These are phyloP conservation scores for Colletotrichum chlorophyti DNA, from an alignment of 2,329 filamentous ascomycete species.

Conservation along the genomic window DNA sequence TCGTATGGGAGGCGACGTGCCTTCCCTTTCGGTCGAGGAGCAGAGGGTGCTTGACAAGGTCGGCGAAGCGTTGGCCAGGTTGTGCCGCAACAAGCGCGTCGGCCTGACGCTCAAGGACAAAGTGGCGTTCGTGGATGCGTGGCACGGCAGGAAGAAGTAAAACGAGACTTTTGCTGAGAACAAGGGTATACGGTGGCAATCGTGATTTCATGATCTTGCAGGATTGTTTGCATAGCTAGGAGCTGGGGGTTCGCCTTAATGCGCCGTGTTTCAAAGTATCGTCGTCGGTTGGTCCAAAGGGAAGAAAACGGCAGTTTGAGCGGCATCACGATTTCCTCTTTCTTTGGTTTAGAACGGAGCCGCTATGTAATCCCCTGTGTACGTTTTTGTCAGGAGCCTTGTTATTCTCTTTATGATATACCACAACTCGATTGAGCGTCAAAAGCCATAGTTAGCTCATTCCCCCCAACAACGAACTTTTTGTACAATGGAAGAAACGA, in stretches of 20 bases:
- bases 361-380: neutral
- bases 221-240: constrained; percentile 32
- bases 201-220: neutral
- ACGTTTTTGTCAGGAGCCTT: too few relatives aligned
- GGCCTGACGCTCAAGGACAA: constrained; percentile 86
- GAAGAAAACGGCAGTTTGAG: neutral
- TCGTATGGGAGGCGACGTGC: constrained; percentile 36
- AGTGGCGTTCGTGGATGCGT: constrained; percentile 78
- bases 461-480: neutral
- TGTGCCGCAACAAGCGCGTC: constrained; percentile 89
- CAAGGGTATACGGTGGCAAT: constrained; percentile 16
- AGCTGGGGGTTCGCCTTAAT: constrained; percentile 19
- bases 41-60: constrained; percentile 77
- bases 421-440: constrained; percentile 1
- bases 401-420: too few relatives aligned
- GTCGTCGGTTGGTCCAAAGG: neutral
- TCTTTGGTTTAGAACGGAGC: neutral
- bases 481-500: neutral
- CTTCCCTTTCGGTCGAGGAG: constrained; percentile 60
- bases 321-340: too few relatives aligned
- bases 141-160: constrained; percentile 48
- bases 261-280: constrained; percentile 11
- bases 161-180: too few relatives aligned
- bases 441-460: neutral
- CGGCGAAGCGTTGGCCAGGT: constrained; percentile 82